A percentile compares a stretch with the other conserved stretches of the same genome.
Evolutionary conservation across 768 basidiomycete genomes (phyloP).

Genomic region (Neoboletus magnificus): DNA sequence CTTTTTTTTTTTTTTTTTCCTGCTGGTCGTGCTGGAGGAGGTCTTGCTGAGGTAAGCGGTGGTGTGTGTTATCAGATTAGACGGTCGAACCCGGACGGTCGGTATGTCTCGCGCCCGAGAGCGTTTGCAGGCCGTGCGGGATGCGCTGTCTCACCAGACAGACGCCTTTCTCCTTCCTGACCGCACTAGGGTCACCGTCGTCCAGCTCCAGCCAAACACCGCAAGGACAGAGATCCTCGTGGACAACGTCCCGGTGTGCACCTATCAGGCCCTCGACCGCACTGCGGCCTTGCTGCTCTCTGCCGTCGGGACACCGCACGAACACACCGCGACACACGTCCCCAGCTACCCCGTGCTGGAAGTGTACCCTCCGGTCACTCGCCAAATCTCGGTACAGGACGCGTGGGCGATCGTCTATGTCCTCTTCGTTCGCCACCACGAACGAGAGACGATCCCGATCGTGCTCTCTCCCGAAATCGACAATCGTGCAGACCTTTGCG

Average conservation of each 20-base stretch:
- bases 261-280: conserved; percentile 10
- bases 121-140: conserved; percentile 16
- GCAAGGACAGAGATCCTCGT: conserved; percentile 1
- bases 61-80: conserved; percentile 8
- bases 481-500: conserved; percentile 32
- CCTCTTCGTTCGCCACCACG: conserved; percentile 38
- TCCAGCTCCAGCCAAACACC: not conserved
- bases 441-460: conserved; percentile 42
- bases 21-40: too few species aligned
- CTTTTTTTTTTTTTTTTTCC: not conserved
- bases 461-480: conserved; percentile 26
- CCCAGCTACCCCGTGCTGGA: conserved; percentile 19
- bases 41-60: conserved; percentile 14
- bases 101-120: conserved; percentile 3
- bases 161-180: conserved; percentile 14
- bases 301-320: conserved; percentile 19
- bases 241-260: conserved; percentile 9
- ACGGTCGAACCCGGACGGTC: not conserved
- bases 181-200: conserved; percentile 7
- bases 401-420: conserved; percentile 42
- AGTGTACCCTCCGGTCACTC: conserved; percentile 1
- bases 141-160: not conserved
- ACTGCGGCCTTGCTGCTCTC: conserved; percentile 13
- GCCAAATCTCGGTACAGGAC: conserved; percentile 28
- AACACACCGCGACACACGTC: conserved; percentile 17